Evolutionary conservation across 2,329 filamentous ascomycete genomes (phyloP).

Genomic region (Fusarium sp.): DNA sequence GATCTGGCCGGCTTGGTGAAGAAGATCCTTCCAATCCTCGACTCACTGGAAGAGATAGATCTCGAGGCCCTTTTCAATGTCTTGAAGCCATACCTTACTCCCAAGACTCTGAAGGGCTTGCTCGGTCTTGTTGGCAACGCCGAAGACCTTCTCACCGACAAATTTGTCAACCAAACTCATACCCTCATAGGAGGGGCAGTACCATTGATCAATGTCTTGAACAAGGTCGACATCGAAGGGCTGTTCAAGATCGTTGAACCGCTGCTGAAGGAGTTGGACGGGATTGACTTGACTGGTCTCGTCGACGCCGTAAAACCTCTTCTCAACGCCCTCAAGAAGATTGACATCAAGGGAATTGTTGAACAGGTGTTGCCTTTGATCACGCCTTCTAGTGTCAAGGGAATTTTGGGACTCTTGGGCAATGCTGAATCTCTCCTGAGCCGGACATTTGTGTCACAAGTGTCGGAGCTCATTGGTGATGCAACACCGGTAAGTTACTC

Average conservation of each 20-base stretch:
- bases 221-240: constrained; percentile 50
- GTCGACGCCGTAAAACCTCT: constrained; percentile 50
- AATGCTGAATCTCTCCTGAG: constrained; percentile 54
- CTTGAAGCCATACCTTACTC: constrained; percentile 49
- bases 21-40: constrained; percentile 46
- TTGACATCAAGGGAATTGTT: constrained; percentile 51
- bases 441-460: constrained; percentile 54
- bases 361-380: constrained; percentile 53
- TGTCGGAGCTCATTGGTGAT: constrained; percentile 52
- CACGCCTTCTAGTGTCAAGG: constrained; percentile 51
- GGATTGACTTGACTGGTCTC: constrained; percentile 49
- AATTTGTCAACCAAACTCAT: constrained; percentile 55
- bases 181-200: constrained; percentile 51
- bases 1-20: constrained; percentile 44
- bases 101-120: constrained; percentile 48
- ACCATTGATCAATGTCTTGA: constrained; percentile 49
- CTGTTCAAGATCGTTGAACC: constrained; percentile 50
- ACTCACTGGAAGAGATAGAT: constrained; percentile 47
- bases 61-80: constrained; percentile 47
- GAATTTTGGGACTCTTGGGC: constrained; percentile 48
- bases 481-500: constrained; percentile 35
- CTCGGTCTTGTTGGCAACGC: constrained; percentile 51
- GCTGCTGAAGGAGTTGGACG: constrained; percentile 48
- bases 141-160: constrained; percentile 49
- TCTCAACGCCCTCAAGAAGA: constrained; percentile 49